Evolutionary conservation across 768 basidiomycete species (phyloP).

Genomic region (Termitomyces sp.): DNA sequence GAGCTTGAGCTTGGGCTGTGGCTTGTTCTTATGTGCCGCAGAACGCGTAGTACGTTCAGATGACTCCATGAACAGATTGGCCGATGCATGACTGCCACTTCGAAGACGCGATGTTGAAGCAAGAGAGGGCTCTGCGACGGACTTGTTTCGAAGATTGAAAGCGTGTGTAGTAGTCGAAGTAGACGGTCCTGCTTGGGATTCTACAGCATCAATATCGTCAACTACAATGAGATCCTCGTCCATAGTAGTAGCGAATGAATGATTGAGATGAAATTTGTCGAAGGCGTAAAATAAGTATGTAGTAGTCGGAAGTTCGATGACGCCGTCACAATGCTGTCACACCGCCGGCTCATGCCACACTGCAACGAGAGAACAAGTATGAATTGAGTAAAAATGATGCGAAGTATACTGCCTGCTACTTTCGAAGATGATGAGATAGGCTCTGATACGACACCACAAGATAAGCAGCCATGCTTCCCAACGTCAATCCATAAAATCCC

Average conservation of each 20-base stretch:
- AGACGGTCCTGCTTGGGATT: conserved; percentile 33
- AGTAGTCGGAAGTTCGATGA: too few relatives aligned
- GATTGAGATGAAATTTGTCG: background rate
- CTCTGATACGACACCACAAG: conserved; percentile 23
- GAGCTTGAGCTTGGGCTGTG: conserved; percentile 79
- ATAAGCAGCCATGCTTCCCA: conserved; percentile 40
- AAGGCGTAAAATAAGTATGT: background rate
- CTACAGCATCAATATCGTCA: conserved; percentile 48
- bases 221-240: conserved; percentile 64
- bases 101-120: conserved; percentile 30
- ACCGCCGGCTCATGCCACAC: too few relatives aligned
- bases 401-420: background rate
- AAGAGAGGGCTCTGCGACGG: conserved; percentile 16
- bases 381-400: background rate
- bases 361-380: background rate
- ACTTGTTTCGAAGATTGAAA: conserved; percentile 19
- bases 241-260: conserved; percentile 22
- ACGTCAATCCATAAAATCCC: conserved; percentile 47
- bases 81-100: conserved; percentile 27
- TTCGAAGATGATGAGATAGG: background rate
- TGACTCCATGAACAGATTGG: conserved; percentile 22
- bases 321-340: too few relatives aligned
- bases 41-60: conserved; percentile 59
- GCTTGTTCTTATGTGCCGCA: conserved; percentile 42
- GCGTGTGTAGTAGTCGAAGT: conserved; percentile 16